These are phyloP conservation scores for Gilbertella persicaria DNA, from an alignment of 371 early-diverging fungal species.

Conservation along the genomic window DNA sequence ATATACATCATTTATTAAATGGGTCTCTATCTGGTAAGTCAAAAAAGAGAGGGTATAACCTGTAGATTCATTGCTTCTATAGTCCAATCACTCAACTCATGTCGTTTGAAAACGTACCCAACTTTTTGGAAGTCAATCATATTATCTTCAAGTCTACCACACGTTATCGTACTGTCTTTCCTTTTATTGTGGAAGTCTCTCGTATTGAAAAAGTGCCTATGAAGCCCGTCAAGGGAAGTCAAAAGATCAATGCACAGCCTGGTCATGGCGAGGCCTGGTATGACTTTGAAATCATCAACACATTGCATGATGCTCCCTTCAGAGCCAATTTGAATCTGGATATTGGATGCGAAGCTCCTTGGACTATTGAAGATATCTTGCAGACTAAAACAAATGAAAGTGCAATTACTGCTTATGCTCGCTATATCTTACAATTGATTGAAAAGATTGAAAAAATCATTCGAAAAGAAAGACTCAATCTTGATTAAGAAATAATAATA, in stretches of 20 bases:
- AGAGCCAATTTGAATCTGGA: slow-evolving; percentile 32
- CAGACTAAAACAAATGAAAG: slow-evolving; percentile 1
- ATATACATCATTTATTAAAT: slow-evolving; percentile 47
- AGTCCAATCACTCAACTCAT: slow-evolving; percentile 37
- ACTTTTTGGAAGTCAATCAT: slow-evolving; percentile 37
- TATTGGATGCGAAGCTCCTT: slow-evolving; percentile 30
- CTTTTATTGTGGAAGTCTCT: slow-evolving; percentile 43
- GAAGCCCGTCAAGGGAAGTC: slow-evolving; percentile 4
- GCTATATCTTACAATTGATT: slow-evolving; percentile 31
- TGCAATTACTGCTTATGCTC: slow-evolving; percentile 15
- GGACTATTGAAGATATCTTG: slow-evolving; percentile 43
- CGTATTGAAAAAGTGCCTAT: slow-evolving; percentile 38
- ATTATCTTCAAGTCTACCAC: slow-evolving; percentile 35
- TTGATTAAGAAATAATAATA: no score
- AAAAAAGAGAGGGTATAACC: neutral
- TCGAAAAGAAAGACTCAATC: no score
- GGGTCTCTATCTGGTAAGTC: slow-evolving; percentile 42
- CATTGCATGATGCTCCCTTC: slow-evolving; percentile 22
- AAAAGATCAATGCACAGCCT: slow-evolving; percentile 29
- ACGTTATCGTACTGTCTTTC: slow-evolving; percentile 27
- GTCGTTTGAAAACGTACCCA: slow-evolving; percentile 44
- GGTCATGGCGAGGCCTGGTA: slow-evolving; percentile 38
- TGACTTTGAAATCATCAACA: slow-evolving; percentile 39
- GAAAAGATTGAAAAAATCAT: slow-evolving; percentile 13
- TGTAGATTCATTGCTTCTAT: neutral